These are phyloP conservation scores for Byssoonygena ceratinophila DNA, from an alignment of 2,329 filamentous ascomycete species.

Conservation along the genomic window DNA sequence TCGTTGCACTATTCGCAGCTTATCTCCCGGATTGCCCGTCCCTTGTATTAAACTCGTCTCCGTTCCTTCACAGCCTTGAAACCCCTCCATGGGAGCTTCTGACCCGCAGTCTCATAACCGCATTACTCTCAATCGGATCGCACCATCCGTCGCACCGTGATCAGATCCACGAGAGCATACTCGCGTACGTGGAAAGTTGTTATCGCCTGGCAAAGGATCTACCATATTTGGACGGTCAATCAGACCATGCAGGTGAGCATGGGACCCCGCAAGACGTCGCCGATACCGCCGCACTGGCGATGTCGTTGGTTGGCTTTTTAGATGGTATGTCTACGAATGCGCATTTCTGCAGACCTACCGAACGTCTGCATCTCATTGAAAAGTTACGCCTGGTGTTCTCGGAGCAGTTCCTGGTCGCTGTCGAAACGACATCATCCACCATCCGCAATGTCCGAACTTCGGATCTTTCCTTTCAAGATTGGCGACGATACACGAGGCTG, in stretches of 20 bases:
- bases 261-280: constrained; percentile 48
- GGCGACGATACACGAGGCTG: constrained; percentile 75
- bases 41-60: constrained; percentile 67
- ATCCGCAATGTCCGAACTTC: constrained; percentile 67
- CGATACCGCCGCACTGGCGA: constrained; percentile 61
- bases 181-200: constrained; percentile 63
- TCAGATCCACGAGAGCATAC: constrained; percentile 55
- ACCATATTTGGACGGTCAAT: constrained; percentile 47
- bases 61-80: constrained; percentile 70
- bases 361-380: constrained; percentile 63
- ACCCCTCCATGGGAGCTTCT: constrained; percentile 83
- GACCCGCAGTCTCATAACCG: constrained; percentile 65
- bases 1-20: constrained; percentile 66
- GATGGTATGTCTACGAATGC: constrained; percentile 68
- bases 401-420: constrained; percentile 70
- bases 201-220: constrained; percentile 48
- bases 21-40: constrained; percentile 78
- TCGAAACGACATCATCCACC: constrained; percentile 83
- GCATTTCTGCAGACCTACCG: constrained; percentile 67
- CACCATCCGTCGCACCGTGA: constrained; percentile 60
- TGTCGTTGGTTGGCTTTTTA: constrained; percentile 83
- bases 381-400: constrained; percentile 64
- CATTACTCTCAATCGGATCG: constrained; percentile 68
- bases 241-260: constrained; percentile 40
- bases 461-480: constrained; percentile 61